phyloP scores from a whole-genome alignment of 768 basidiomycete genomes.

The Rickenella mellea region DNA sequence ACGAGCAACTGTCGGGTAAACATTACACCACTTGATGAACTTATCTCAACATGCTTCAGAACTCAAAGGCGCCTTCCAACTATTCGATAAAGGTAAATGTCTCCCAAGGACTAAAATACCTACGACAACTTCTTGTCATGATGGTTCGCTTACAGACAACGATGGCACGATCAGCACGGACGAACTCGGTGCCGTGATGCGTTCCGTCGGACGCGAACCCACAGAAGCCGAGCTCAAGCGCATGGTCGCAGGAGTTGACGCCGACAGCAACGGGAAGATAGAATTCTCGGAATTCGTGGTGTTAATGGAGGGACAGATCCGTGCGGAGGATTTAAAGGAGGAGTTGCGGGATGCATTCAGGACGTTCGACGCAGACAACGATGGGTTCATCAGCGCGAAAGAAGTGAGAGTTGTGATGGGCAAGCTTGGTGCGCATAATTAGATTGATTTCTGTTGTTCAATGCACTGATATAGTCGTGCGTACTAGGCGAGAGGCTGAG shows the following conservation, averaged over 20 bases:
- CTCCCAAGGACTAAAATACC: neutral
- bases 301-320: constrained; percentile 84
- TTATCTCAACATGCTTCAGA: too few relatives aligned
- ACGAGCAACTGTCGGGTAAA: too few relatives aligned
- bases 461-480: neutral
- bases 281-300: constrained; percentile 79
- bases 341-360: constrained; percentile 96
- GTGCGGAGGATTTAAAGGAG: constrained; percentile 86
- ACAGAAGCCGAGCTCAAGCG: constrained; percentile 87
- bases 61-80: constrained; percentile 98
- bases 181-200: constrained; percentile 91
- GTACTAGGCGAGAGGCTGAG: constrained; percentile 73
- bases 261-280: constrained; percentile 81
- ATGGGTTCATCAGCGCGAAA: constrained; percentile 78
- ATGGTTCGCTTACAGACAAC: too few relatives aligned
- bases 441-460: neutral
- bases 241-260: constrained; percentile 94
- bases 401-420: constrained; percentile 91
- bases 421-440: constrained; percentile 54
- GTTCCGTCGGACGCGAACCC: constrained; percentile 86
- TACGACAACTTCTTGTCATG: too few relatives aligned
- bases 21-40: too few relatives aligned
- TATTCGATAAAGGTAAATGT: constrained; percentile 91
- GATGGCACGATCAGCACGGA: constrained; percentile 89
- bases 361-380: constrained; percentile 94